phyloP scores from a whole-genome alignment of 73 alveolate genomes.

The Tetrahymena malaccensis region DNA sequence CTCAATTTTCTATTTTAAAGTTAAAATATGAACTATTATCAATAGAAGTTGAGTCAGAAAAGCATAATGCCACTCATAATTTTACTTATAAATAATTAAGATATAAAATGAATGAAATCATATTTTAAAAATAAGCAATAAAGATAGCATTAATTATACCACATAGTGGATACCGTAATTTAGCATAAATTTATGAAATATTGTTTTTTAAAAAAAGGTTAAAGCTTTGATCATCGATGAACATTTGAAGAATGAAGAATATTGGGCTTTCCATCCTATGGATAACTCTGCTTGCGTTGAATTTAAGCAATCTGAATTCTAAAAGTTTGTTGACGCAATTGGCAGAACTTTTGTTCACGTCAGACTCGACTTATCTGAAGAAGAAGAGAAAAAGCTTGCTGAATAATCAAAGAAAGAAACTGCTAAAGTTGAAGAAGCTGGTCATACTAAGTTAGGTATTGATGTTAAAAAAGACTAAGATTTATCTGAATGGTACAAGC shows the following conservation, averaged over 20 bases:
- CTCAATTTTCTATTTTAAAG: background rate
- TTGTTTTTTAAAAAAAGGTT: background rate
- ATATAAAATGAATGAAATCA: too few species aligned
- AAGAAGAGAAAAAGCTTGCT: conserved; percentile 56
- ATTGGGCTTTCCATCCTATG: conserved; percentile 89
- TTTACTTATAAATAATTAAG: too few species aligned
- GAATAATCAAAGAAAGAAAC: conserved; percentile 52
- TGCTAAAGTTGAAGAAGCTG: conserved; percentile 48
- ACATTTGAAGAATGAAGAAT: conserved; percentile 50
- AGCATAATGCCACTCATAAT: too few species aligned
- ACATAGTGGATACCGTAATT: background rate
- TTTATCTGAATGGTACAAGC: conserved; percentile 93
- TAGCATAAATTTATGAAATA: background rate
- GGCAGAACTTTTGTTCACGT: conserved; percentile 3
- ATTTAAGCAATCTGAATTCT: conserved; percentile 57
- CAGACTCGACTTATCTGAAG: conserved; percentile 43
- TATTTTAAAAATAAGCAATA: too few species aligned
- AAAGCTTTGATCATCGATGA: conserved; percentile 69
- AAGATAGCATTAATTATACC: background rate
- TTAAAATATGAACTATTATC: background rate
- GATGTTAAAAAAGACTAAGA: conserved; percentile 74
- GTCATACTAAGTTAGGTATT: conserved; percentile 71
- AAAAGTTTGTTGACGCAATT: conserved; percentile 13
- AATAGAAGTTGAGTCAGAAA: too few species aligned
- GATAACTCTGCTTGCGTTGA: conserved; percentile 79